Evolutionary conservation across 2,329 filamentous ascomycete species (phyloP).

Genomic region (Aspergillus cejpii): DNA sequence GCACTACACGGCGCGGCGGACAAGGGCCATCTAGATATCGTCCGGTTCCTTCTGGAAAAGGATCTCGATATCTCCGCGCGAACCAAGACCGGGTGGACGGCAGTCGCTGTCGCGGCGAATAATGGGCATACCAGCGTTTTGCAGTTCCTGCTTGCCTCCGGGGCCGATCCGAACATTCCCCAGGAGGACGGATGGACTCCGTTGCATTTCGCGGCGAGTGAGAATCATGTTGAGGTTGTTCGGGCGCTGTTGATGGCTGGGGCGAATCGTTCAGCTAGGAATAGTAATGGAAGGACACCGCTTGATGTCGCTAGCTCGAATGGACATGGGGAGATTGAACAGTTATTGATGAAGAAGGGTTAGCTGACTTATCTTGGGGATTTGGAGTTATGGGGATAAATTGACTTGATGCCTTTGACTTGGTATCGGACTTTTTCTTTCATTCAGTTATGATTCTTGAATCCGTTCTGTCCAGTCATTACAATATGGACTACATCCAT

Average conservation of each 20-base stretch:
- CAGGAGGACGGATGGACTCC: constrained; percentile 1
- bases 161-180: not conserved
- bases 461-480: no score
- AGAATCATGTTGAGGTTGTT: not conserved
- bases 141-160: constrained; percentile 1
- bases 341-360: no score
- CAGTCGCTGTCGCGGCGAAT: not conserved
- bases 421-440: no score
- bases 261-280: not conserved
- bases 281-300: not conserved
- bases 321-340: not conserved
- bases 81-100: not conserved
- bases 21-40: not conserved
- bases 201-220: not conserved
- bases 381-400: no score
- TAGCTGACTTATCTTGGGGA: no score
- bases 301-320: not conserved
- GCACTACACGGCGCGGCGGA: not conserved
- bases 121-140: not conserved
- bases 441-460: no score
- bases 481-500: no score
- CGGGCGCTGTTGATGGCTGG: constrained; percentile 1
- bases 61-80: not conserved
- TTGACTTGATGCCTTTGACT: no score
- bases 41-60: not conserved